Conservation (phyloP, 257 asterid genomes). For the Marsdenia floribunda region DNA sequence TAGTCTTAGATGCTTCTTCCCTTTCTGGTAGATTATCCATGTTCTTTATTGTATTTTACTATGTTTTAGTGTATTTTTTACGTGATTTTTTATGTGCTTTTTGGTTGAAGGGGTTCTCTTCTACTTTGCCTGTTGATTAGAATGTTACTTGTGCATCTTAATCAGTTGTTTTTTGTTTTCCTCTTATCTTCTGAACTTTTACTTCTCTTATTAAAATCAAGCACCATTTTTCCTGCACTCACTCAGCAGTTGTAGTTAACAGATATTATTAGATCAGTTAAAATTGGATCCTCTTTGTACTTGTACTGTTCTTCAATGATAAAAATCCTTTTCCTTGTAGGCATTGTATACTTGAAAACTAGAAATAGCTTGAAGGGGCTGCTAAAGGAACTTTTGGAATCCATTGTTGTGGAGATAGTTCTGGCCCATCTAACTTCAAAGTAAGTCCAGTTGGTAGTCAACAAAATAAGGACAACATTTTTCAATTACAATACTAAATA, state of each 20-base stretch:
- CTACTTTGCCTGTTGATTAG: not conserved
- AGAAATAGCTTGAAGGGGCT: not conserved
- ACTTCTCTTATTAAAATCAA: not conserved
- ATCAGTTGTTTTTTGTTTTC: not conserved
- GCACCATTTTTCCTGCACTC: not conserved
- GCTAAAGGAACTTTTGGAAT: conserved; percentile 3
- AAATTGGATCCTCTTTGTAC: not conserved
- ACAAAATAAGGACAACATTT: not conserved
- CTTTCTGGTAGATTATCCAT: not conserved
- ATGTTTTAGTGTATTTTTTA: not conserved
- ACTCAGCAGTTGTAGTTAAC: not conserved
- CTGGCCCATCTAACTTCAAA: conserved; percentile 3
- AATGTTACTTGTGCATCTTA: not conserved
- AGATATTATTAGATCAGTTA: not conserved
- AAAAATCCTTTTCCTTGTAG: conserved; percentile 5
- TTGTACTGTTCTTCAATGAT: not conserved
- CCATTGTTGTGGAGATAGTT: not conserved
- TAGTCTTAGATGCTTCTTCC: not conserved
- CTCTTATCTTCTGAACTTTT: not conserved
- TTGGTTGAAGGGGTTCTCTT: not conserved
- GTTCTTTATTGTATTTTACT: not conserved
- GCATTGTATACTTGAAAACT: conserved; percentile 6
- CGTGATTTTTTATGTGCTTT: not conserved
- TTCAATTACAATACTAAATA: not conserved
- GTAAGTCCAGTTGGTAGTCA: not conserved